These are phyloP conservation scores for Ophiognomonia clavigignenti-juglandacearum DNA, from an alignment of 2,329 filamentous ascomycete species.

Conservation along the genomic window DNA sequence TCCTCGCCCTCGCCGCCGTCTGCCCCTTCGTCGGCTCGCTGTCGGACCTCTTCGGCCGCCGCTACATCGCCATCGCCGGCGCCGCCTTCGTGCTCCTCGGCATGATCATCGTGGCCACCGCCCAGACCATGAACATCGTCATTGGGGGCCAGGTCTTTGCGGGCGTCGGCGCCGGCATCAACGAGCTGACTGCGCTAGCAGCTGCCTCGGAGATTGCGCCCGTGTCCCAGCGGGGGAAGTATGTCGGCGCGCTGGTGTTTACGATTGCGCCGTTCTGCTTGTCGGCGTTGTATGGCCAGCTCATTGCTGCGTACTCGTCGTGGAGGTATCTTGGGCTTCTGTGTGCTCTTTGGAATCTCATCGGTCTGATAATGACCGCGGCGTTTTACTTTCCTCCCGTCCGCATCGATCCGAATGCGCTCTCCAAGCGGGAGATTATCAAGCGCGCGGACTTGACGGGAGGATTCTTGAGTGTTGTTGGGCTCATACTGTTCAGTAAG, in stretches of 20 bases:
- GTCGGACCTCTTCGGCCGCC: constrained; percentile 59
- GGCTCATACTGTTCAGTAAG: constrained; percentile 39
- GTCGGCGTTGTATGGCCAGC: constrained; percentile 56
- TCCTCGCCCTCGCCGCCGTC: constrained; percentile 51
- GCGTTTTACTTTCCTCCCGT: constrained; percentile 51
- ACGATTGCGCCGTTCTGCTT: constrained; percentile 60
- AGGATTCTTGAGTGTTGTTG: constrained; percentile 42
- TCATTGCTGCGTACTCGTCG: constrained; percentile 37
- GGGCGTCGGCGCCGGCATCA: constrained; percentile 61
- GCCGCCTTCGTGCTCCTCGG: constrained; percentile 50
- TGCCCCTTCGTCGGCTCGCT: constrained; percentile 63
- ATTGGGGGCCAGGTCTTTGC: constrained; percentile 55
- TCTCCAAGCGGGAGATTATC: constrained; percentile 35
- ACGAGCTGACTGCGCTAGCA: constrained; percentile 63
- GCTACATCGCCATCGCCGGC: constrained; percentile 53
- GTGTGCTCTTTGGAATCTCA: constrained; percentile 44
- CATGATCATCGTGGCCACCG: constrained; percentile 54
- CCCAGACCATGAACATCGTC: constrained; percentile 54
- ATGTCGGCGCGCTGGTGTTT: constrained; percentile 55
- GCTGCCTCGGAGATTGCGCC: constrained; percentile 65
- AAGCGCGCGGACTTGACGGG: constrained; percentile 45
- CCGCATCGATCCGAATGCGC: constrained; percentile 33
- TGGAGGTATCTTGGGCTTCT: constrained; percentile 54
- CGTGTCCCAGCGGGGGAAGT: constrained; percentile 57
- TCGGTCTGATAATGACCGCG: constrained; percentile 45